A percentile compares a stretch with the other conserved stretches of the same genome.
These are phyloP conservation scores for Harringtonia lauricola DNA, from an alignment of 2,329 filamentous ascomycete species.

Conservation along the genomic window DNA sequence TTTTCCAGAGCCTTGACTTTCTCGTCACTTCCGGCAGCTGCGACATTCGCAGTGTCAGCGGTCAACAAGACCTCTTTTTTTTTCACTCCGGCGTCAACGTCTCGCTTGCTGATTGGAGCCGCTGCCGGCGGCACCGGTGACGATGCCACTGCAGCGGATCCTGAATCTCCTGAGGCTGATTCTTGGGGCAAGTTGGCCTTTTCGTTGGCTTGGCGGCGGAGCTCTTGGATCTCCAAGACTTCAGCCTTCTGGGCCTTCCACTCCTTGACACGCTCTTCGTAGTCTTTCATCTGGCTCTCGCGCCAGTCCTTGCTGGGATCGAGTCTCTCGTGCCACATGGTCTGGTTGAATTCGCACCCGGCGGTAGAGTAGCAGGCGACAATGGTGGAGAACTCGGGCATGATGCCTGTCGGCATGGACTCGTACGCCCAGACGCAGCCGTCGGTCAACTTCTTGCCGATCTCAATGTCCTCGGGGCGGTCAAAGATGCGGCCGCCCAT, in stretches of 20 bases:
- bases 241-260: slow-evolving; percentile 24
- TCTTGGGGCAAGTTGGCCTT: too few species aligned
- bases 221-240: slow-evolving; percentile 13
- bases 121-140: too few species aligned
- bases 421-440: slow-evolving; percentile 63
- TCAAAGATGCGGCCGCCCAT: slow-evolving; percentile 53
- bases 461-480: slow-evolving; percentile 47
- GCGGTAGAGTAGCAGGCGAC: slow-evolving; percentile 34
- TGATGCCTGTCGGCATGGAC: slow-evolving; percentile 47
- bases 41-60: slow-evolving; percentile 1
- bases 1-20: slow-evolving; percentile 15
- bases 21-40: too few species aligned
- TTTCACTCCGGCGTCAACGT: background rate
- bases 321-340: slow-evolving; percentile 35
- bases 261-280: slow-evolving; percentile 25
- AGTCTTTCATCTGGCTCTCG: slow-evolving; percentile 30
- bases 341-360: slow-evolving; percentile 46
- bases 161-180: background rate
- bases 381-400: slow-evolving; percentile 46
- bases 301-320: slow-evolving; percentile 35
- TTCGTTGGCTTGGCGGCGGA: slow-evolving; percentile 4
- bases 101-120: background rate
- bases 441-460: slow-evolving; percentile 51
- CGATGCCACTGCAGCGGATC: too few species aligned
- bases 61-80: background rate